These are phyloP conservation scores for Prunus salicina DNA, from an alignment of 306 rosid species.

Conservation along the genomic window DNA sequence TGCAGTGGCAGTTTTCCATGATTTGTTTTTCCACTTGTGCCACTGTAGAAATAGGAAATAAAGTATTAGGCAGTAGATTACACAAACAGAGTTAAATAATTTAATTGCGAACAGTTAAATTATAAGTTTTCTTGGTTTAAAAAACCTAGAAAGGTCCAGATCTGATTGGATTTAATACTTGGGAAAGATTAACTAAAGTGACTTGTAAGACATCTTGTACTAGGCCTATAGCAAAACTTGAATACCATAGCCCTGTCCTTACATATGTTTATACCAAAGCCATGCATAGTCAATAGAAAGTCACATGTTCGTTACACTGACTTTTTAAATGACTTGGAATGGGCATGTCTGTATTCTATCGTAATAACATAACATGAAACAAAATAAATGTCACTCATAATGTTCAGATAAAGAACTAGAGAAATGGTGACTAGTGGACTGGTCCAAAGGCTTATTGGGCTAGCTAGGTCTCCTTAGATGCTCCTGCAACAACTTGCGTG, in stretches of 20 bases:
- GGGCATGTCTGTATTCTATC: not conserved
- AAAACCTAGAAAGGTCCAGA: not conserved
- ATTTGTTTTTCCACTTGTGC: not conserved
- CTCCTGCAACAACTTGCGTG: not conserved
- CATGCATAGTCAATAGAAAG: not conserved
- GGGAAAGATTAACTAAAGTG: not conserved
- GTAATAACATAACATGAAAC: not conserved
- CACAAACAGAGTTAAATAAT: not conserved
- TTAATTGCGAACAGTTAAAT: not conserved
- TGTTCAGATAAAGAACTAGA: not conserved
- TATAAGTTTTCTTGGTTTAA: not conserved
- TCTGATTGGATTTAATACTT: not conserved
- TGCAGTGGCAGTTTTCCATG: conserved; percentile 17
- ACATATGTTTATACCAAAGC: not conserved
- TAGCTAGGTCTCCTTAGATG: not conserved
- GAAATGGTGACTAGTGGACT: not conserved
- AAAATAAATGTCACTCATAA: not conserved
- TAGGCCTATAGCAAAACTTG: not conserved
- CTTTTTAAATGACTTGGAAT: not conserved
- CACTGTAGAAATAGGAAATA: not conserved
- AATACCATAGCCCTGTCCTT: not conserved
- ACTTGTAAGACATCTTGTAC: not conserved
- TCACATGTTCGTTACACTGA: not conserved
- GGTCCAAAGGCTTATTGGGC: not conserved
- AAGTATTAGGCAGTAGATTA: not conserved